A percentile compares a stretch with the other conserved stretches of the same genome.
Conservation (phyloP, 73 alveolate genomes). For the Tetrahymena borealis region DNA sequence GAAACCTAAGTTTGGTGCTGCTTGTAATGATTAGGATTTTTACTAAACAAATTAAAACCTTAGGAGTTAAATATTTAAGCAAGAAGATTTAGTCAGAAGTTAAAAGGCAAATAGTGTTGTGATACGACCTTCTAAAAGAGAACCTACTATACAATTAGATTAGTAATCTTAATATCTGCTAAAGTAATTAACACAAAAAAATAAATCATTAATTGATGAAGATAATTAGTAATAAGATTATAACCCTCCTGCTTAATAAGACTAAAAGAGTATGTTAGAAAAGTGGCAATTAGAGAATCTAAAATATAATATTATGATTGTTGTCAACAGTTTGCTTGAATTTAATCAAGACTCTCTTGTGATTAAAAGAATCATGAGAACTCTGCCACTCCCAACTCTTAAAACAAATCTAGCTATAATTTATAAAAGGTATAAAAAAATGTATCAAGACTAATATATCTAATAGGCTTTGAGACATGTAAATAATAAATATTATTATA, state of each 20-base stretch:
- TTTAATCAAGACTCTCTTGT: slow-evolving; percentile 38
- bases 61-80: not conserved
- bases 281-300: slow-evolving; percentile 39
- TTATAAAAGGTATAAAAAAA: slow-evolving; percentile 22
- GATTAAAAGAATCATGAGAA: slow-evolving; percentile 49
- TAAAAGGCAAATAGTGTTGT: not conserved
- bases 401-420: slow-evolving; percentile 39
- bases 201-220: not conserved
- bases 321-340: slow-evolving; percentile 41
- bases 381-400: slow-evolving; percentile 36
- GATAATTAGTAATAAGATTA: not conserved
- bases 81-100: not conserved
- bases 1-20: not conserved
- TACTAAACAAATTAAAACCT: not conserved
- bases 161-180: not conserved
- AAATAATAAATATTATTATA: not conserved
- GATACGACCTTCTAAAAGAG: not conserved
- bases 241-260: not conserved
- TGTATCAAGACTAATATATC: slow-evolving; percentile 14
- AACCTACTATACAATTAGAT: not conserved
- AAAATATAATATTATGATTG: slow-evolving; percentile 48
- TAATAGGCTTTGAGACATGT: slow-evolving; percentile 29
- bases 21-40: not conserved
- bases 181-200: not conserved
- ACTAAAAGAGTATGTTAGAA: not conserved